Evolutionary conservation across 495 filamentous ascomycete genomes (phyloP).

Genomic region (Aspergillus diversus): DNA sequence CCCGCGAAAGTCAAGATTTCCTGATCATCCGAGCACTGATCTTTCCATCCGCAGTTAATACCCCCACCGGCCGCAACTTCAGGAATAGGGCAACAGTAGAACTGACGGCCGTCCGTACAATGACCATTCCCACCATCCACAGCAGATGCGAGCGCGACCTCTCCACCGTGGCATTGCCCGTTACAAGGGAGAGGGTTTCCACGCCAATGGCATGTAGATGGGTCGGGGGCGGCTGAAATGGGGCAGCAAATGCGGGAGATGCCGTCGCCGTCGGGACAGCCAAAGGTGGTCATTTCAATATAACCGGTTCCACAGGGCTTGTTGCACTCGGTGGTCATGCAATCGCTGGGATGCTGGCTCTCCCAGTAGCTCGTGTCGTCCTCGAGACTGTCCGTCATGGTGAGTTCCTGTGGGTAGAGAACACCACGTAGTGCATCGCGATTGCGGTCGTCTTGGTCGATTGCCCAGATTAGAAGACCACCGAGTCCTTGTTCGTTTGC

Average conservation of each 20-base stretch:
- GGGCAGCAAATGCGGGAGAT: slow-evolving; percentile 18
- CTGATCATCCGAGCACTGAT: slow-evolving; percentile 7
- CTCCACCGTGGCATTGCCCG: slow-evolving; percentile 23
- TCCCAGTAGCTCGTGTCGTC: slow-evolving; percentile 15
- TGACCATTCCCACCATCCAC: slow-evolving; percentile 30
- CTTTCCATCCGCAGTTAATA: slow-evolving; percentile 15
- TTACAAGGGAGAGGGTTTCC: slow-evolving; percentile 21
- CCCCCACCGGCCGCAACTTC: slow-evolving; percentile 16
- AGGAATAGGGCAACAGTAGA: slow-evolving; percentile 15
- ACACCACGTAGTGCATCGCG: slow-evolving; percentile 12
- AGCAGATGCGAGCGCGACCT: slow-evolving; percentile 22
- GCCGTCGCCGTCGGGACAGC: slow-evolving; percentile 13
- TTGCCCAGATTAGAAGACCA: slow-evolving; percentile 43
- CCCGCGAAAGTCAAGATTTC: slow-evolving; percentile 12
- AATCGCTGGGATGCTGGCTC: slow-evolving; percentile 7
- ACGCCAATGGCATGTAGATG: slow-evolving; percentile 15
- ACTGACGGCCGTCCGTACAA: slow-evolving; percentile 20
- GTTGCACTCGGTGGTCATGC: slow-evolving; percentile 11
- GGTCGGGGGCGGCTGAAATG: slow-evolving; percentile 18
- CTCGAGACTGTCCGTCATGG: slow-evolving; percentile 13
- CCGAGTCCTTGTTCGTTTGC: slow-evolving; percentile 41
- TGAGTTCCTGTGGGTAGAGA: slow-evolving; percentile 11
- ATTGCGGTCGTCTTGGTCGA: slow-evolving; percentile 26
- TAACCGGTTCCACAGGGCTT: slow-evolving; percentile 4
- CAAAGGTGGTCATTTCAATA: slow-evolving; percentile 8